A percentile compares a stretch with the other conserved stretches of the same genome.
Evolutionary conservation across 768 basidiomycete genomes (phyloP).

Genomic region (Kwoniella bestiolae): DNA sequence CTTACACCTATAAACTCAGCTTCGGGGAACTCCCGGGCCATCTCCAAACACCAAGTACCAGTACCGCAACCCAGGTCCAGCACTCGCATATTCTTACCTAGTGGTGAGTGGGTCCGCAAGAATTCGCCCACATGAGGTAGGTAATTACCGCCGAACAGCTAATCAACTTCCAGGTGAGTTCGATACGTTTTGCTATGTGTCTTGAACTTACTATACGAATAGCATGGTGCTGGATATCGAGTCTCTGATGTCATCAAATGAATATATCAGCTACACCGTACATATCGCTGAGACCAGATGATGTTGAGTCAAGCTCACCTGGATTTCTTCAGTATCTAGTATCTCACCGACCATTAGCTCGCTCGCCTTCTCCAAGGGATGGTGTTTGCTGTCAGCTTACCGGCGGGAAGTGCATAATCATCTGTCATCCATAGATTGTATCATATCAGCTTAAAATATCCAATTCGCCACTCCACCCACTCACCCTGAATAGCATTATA

Average conservation of each 20-base stretch:
- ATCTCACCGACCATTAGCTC: too few species aligned
- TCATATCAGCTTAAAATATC: neutral
- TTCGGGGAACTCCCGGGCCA: slow-evolving; percentile 19
- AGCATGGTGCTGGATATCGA: slow-evolving; percentile 23
- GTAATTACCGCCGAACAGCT: slow-evolving; percentile 22
- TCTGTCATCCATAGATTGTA: slow-evolving; percentile 3
- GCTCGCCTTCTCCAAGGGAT: neutral
- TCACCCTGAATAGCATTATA: slow-evolving; percentile 16
- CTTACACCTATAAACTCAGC: slow-evolving; percentile 21
- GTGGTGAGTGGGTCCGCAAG: neutral
- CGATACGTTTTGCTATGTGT: neutral
- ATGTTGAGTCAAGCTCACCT: neutral
- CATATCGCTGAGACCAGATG: too few species aligned
- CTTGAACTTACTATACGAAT: slow-evolving; percentile 8
- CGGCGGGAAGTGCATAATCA: slow-evolving; percentile 25
- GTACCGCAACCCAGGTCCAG: slow-evolving; percentile 28
- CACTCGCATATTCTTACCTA: slow-evolving; percentile 6
- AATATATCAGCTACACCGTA: too few species aligned
- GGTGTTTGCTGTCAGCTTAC: neutral
- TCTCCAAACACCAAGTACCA: slow-evolving; percentile 25
- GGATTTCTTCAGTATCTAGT: slow-evolving; percentile 2
- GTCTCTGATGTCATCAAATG: slow-evolving; percentile 14
- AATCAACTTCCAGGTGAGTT: neutral
- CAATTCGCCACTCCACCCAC: slow-evolving; percentile 6
- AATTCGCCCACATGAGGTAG: slow-evolving; percentile 7